Conservation (phyloP, 495 filamentous ascomycete species). For the Neurospora sp. region DNA sequence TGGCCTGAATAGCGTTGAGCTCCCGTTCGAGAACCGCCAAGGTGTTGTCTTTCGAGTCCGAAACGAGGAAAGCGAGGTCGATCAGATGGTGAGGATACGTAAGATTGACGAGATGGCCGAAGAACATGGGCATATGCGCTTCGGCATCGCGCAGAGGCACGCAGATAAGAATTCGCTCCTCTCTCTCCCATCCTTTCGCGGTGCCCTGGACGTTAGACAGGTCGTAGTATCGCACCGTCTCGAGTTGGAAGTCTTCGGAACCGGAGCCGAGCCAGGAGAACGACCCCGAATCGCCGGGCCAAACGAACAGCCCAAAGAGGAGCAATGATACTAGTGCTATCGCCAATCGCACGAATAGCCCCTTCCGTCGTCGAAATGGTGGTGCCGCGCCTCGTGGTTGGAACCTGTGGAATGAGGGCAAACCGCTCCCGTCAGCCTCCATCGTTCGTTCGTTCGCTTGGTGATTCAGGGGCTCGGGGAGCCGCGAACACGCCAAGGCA, state of each 20-base stretch:
- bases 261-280: constrained; percentile 59
- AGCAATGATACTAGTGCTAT: constrained; percentile 37
- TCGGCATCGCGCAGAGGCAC: constrained; percentile 91
- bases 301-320: constrained; percentile 51
- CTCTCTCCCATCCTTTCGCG: constrained; percentile 84
- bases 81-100: constrained; percentile 96
- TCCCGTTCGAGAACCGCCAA: constrained; percentile 61
- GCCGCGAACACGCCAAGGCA: constrained; percentile 3
- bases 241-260: constrained; percentile 63
- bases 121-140: constrained; percentile 95
- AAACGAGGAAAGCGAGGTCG: constrained; percentile 93
- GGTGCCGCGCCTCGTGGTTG: constrained; percentile 69
- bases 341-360: constrained; percentile 59
- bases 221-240: constrained; percentile 96
- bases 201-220: constrained; percentile 82
- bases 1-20: constrained; percentile 70
- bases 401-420: constrained; percentile 47
- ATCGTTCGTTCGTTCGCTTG: background rate
- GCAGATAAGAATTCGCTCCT: constrained; percentile 90
- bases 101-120: constrained; percentile 87
- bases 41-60: constrained; percentile 91
- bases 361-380: constrained; percentile 60
- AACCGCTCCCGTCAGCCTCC: background rate
- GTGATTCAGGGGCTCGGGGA: background rate
- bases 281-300: constrained; percentile 56